phyloP scores from a whole-genome alignment of 1,284 basidiomycete genomes.

The Pholiota adiposa region DNA sequence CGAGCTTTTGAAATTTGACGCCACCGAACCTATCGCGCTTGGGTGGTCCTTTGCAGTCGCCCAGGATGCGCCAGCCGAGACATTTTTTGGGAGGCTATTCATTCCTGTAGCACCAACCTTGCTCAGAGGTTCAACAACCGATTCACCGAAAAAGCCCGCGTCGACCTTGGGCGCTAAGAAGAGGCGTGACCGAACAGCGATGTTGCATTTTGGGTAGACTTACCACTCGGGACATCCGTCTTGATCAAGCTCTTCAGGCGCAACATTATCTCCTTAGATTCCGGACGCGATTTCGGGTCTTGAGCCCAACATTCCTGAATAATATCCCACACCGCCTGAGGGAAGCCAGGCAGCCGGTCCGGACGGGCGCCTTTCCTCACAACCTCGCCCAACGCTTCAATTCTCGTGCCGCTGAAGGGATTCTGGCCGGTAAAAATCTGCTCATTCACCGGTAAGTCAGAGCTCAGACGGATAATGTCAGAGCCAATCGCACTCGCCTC shows the following conservation, averaged over 20 bases:
- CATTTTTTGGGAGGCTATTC: background rate
- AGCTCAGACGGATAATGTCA: background rate
- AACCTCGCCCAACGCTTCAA: slow-evolving; percentile 1
- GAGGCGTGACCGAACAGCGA: background rate
- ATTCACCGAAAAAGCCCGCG: slow-evolving; percentile 2
- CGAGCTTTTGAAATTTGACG: background rate
- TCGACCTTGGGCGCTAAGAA: background rate
- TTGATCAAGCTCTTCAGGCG: slow-evolving; percentile 1
- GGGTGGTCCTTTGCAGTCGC: background rate
- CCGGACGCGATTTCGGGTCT: slow-evolving; percentile 2
- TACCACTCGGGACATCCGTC: background rate
- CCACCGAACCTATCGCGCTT: background rate
- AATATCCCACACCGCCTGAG: background rate
- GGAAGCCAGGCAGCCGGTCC: background rate
- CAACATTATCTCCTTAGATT: background rate
- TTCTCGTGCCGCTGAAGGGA: slow-evolving; percentile 3
- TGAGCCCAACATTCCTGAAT: slow-evolving; percentile 2
- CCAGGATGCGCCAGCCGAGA: background rate
- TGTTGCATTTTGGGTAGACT: background rate
- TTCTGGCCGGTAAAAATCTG: slow-evolving; percentile 3
- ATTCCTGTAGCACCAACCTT: background rate
- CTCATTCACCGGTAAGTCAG: background rate
- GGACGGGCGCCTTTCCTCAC: background rate
- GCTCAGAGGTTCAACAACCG: background rate
- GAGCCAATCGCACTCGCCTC: background rate